Percentiles rank a stretch among this genome's conserved stretches.
Conservation (phyloP, 352 stramenopile genomes). For the Phytophthora tubulina region DNA sequence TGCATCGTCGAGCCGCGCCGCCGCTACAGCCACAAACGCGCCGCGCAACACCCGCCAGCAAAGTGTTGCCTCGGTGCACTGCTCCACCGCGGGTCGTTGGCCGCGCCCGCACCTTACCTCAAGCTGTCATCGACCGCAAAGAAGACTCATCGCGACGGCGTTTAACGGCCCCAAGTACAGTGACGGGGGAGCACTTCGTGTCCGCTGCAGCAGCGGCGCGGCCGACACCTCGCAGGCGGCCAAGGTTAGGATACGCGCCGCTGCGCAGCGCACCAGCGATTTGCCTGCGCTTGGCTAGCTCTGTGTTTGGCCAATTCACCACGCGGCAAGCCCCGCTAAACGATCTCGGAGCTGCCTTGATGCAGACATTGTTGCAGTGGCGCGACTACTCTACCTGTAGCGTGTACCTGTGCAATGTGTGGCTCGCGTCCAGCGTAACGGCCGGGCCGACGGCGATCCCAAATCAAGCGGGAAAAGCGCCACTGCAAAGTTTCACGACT, state of each 20-base stretch:
- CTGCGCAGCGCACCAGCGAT: slow-evolving; percentile 5
- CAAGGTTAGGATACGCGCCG: slow-evolving; percentile 29
- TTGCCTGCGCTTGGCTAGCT: slow-evolving; percentile 5
- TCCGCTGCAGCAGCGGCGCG: slow-evolving; percentile 9
- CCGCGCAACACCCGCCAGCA: slow-evolving; percentile 13
- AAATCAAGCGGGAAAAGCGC: slow-evolving; percentile 16
- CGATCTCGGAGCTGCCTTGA: neutral
- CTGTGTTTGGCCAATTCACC: slow-evolving; percentile 2
- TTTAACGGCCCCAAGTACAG: slow-evolving; percentile 36
- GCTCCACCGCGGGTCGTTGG: slow-evolving; percentile 6
- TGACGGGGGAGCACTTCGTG: slow-evolving; percentile 30
- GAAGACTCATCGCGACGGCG: slow-evolving; percentile 29
- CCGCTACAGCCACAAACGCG: slow-evolving; percentile 19
- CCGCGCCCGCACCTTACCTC: slow-evolving; percentile 13
- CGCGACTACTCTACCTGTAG: neutral
- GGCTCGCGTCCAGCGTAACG: slow-evolving; percentile 11
- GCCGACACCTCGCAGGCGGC: slow-evolving; percentile 5
- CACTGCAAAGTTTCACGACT: neutral
- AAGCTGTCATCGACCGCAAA: slow-evolving; percentile 20
- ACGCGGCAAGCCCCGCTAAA: neutral
- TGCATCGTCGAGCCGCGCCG: slow-evolving; percentile 16
- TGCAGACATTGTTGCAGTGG: neutral
- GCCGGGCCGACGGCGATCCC: neutral
- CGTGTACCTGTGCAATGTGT: neutral
- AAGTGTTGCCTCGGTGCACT: slow-evolving; percentile 13